These are phyloP conservation scores for Termitomyces sp. DNA, from an alignment of 768 basidiomycete species.

Conservation along the genomic window DNA sequence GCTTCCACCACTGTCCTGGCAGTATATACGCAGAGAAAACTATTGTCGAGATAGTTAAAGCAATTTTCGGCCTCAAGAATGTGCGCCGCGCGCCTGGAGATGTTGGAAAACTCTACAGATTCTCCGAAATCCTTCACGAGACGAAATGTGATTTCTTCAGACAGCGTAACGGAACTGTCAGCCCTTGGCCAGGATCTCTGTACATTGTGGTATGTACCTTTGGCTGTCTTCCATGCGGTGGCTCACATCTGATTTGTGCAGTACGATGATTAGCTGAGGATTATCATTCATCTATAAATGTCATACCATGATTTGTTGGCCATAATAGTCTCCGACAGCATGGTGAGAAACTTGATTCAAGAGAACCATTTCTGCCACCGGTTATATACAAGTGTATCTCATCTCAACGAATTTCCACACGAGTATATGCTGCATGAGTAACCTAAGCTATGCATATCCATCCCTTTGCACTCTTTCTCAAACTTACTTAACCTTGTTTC, in stretches of 20 bases:
- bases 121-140: constrained; percentile 21
- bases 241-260: not conserved
- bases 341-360: no score
- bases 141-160: constrained; percentile 29
- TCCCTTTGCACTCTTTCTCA: no score
- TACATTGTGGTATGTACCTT: constrained; percentile 21
- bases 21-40: constrained; percentile 27
- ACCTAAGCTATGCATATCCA: no score
- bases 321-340: no score
- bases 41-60: constrained; percentile 29
- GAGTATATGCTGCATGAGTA: no score
- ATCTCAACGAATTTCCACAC: no score
- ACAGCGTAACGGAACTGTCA: constrained; percentile 25
- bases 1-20: constrained; percentile 37
- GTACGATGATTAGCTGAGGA: not conserved
- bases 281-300: no score
- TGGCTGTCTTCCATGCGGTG: not conserved
- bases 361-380: no score
- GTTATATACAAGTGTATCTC: no score
- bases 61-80: constrained; percentile 37
- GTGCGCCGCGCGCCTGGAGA: constrained; percentile 38
- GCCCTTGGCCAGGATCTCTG: constrained; percentile 32
- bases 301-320: no score
- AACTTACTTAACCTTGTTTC: no score
- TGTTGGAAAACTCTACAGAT: constrained; percentile 31